Percentiles rank a stretch among this genome's conserved stretches.
Conservation (phyloP, 805 yeast genomes). For the Pichia rugopelliculosa region DNA sequence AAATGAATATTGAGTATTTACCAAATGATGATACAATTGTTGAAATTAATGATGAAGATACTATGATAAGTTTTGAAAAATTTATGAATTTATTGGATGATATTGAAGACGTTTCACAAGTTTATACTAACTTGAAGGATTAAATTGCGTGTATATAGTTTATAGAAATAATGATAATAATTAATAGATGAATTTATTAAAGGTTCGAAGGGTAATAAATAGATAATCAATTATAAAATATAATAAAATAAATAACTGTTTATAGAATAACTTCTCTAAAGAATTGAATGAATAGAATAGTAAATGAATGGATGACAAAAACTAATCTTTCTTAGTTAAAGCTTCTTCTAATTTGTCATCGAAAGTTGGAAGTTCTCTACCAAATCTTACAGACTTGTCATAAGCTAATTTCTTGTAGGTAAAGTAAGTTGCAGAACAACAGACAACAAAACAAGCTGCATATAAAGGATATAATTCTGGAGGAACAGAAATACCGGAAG, state of each 20-base stretch:
- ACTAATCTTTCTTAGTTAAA: conserved; percentile 22
- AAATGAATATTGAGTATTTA: conserved; percentile 61
- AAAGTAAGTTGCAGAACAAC: conserved; percentile 42
- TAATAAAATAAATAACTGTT: background rate
- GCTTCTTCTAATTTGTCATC: conserved; percentile 32
- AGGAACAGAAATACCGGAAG: conserved; percentile 32
- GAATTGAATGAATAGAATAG: background rate
- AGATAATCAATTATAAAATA: background rate
- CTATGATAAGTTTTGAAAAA: conserved; percentile 44
- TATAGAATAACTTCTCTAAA: background rate
- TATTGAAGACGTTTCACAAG: conserved; percentile 76
- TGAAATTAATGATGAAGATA: conserved; percentile 46
- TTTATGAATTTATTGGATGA: conserved; percentile 60
- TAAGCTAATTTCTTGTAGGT: conserved; percentile 42
- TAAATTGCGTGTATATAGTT: background rate
- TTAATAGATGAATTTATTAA: background rate
- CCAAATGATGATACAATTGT: conserved; percentile 57
- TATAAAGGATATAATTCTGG: conserved; percentile 54
- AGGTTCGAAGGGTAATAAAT: background rate
- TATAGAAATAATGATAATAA: too few species aligned
- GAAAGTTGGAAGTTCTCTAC: conserved; percentile 39
- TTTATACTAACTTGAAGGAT: conserved; percentile 56
- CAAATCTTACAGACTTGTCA: conserved; percentile 43
- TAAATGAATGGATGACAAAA: background rate
- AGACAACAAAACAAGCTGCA: conserved; percentile 49